Conservation (phyloP, 176 grass and related monocot species). For the Avena atlantica region DNA sequence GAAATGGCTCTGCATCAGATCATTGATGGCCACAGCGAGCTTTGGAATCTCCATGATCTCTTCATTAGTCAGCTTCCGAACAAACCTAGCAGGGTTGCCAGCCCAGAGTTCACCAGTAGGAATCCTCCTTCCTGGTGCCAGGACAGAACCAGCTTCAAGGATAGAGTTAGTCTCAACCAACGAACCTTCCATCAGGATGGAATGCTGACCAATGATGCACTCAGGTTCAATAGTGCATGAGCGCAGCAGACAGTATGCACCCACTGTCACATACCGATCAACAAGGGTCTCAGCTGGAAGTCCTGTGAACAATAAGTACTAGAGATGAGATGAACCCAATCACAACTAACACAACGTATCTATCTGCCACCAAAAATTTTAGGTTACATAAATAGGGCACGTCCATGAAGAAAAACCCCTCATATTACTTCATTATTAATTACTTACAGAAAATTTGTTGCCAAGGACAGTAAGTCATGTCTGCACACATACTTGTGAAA, state of each 20-base stretch:
- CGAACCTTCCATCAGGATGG: slow-evolving; percentile 97
- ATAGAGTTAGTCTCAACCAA: slow-evolving; percentile 95
- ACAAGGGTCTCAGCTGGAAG: slow-evolving; percentile 93
- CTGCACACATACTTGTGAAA: neutral
- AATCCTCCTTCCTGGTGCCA: slow-evolving; percentile 84
- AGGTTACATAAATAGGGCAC: neutral
- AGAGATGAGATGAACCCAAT: slow-evolving; percentile 29
- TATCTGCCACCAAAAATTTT: neutral
- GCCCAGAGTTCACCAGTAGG: slow-evolving; percentile 96
- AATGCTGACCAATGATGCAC: slow-evolving; percentile 95
- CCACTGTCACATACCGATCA: slow-evolving; percentile 91
- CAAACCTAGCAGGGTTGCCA: slow-evolving; percentile 81
- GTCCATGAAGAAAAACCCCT: neutral
- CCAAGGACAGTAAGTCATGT: neutral
- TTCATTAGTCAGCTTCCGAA: slow-evolving; percentile 87
- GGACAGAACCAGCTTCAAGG: slow-evolving; percentile 90
- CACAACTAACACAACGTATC: neutral
- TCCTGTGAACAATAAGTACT: slow-evolving; percentile 53
- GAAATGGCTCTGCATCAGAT: slow-evolving; percentile 97
- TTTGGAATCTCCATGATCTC: slow-evolving; percentile 96
- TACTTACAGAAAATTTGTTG: neutral
- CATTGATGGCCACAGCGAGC: slow-evolving; percentile 85
- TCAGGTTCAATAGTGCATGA: slow-evolving; percentile 98
- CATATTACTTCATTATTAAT: neutral
- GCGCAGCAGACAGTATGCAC: slow-evolving; percentile 78